These are phyloP conservation scores for Rhodosporidiobolus odoratus DNA, from an alignment of 768 basidiomycete genomes.

Conservation along the genomic window DNA sequence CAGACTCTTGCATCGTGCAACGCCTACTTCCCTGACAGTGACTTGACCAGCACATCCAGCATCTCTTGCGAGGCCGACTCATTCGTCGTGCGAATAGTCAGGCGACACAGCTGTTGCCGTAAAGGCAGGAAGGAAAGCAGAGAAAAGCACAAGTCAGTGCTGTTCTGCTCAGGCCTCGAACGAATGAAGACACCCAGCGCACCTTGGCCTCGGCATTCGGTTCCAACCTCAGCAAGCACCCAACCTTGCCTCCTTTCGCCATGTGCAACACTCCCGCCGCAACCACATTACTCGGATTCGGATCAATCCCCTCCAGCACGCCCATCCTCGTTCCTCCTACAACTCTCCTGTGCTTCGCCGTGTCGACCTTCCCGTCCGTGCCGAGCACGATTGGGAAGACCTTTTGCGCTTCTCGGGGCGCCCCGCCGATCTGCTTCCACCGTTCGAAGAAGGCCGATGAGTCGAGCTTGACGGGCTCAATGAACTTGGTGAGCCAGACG, in stretches of 20 bases:
- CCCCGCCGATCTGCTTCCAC: slow-evolving; percentile 94
- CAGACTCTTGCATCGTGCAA: background rate
- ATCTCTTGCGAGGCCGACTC: slow-evolving; percentile 62
- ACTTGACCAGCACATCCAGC: slow-evolving; percentile 24
- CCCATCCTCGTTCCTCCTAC: slow-evolving; percentile 72
- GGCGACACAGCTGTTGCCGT: slow-evolving; percentile 72
- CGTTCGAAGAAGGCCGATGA: slow-evolving; percentile 89
- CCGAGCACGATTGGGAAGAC: slow-evolving; percentile 76
- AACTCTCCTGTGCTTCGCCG: slow-evolving; percentile 65
- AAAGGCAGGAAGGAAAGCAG: background rate
- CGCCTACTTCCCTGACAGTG: slow-evolving; percentile 10
- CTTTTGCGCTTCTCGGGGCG: slow-evolving; percentile 82
- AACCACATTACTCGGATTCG: slow-evolving; percentile 88
- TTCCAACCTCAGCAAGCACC: slow-evolving; percentile 84
- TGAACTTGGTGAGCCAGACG: slow-evolving; percentile 80
- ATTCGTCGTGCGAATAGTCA: slow-evolving; percentile 92
- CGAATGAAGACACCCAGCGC: slow-evolving; percentile 38
- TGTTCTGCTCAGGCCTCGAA: background rate
- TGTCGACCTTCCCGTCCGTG: slow-evolving; percentile 64
- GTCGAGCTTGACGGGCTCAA: slow-evolving; percentile 83
- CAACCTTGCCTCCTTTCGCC: slow-evolving; percentile 86
- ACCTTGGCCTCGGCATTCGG: slow-evolving; percentile 96
- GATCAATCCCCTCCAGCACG: slow-evolving; percentile 76
- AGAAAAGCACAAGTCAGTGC: background rate
- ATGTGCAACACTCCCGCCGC: slow-evolving; percentile 95